Conservation (phyloP, 768 basidiomycete species). For the Jaapia argillacea region DNA sequence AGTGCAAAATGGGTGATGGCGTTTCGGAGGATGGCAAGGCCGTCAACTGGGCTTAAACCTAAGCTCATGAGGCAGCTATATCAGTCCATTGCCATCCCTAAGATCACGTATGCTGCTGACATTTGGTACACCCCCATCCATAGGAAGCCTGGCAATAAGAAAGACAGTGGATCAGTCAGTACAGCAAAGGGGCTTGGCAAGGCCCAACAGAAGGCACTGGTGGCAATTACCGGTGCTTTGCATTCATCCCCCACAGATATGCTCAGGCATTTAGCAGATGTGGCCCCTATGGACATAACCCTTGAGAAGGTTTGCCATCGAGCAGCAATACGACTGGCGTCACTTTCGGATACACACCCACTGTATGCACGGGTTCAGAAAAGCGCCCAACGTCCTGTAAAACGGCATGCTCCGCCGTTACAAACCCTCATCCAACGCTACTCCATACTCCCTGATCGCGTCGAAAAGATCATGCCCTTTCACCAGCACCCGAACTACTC, state of each 20-base stretch:
- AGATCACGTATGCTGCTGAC: conserved; percentile 14
- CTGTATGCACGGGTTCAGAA: neutral
- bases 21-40: conserved; percentile 1
- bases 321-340: conserved; percentile 3
- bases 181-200: neutral
- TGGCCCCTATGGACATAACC: conserved; percentile 3
- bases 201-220: conserved; percentile 11
- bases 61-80: conserved; percentile 8
- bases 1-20: neutral
- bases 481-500: neutral
- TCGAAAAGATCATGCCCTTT: conserved; percentile 6
- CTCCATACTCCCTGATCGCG: neutral
- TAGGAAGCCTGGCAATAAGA: fast-evolving
- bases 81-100: conserved; percentile 9
- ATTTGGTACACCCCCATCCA: conserved; percentile 8
- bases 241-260: conserved; percentile 7
- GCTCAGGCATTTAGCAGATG: conserved; percentile 2
- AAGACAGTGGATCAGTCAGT: neutral
- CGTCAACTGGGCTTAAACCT: conserved; percentile 2
- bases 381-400: neutral
- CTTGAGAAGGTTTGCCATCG: conserved; percentile 3
- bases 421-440: conserved; percentile 8
- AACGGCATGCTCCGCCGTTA: conserved; percentile 1
- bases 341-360: conserved; percentile 8
- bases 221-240: conserved; percentile 11